These are phyloP conservation scores for Luzula sylvatica DNA, from an alignment of 176 grass and related monocot genomes.

Conservation along the genomic window DNA sequence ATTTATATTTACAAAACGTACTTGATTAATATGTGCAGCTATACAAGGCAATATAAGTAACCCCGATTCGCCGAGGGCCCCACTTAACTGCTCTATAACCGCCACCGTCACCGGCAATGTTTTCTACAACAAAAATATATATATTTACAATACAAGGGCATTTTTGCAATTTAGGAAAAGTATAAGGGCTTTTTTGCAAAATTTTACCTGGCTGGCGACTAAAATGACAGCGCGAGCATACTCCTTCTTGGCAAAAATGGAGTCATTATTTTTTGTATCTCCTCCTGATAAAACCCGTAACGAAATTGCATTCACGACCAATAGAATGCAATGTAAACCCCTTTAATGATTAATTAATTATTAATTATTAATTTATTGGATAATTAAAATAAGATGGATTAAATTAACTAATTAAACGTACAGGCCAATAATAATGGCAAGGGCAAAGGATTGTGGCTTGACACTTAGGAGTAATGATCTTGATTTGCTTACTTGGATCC, in stretches of 20 bases:
- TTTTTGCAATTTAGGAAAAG: no score
- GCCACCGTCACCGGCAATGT: conserved; percentile 75
- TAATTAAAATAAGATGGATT: neutral
- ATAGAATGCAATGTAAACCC: conserved; percentile 51
- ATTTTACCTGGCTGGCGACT: conserved; percentile 76
- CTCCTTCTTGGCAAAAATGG: conserved; percentile 68
- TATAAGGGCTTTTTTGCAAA: no score
- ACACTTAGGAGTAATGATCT: conserved; percentile 75
- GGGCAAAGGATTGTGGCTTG: conserved; percentile 50
- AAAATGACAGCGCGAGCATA: conserved; percentile 74
- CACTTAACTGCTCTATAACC: conserved; percentile 75
- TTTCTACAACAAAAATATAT: conserved; percentile 56
- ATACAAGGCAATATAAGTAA: conserved; percentile 67
- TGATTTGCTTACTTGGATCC: conserved; percentile 98
- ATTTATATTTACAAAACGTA: no score
- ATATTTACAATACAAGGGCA: no score
- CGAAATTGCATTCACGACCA: conserved; percentile 41
- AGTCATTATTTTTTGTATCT: conserved; percentile 24
- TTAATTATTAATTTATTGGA: conserved; percentile 8
- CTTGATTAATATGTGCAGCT: conserved; percentile 73
- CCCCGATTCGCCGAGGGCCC: conserved; percentile 57
- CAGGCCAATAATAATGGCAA: conserved; percentile 53
- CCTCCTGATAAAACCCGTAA: conserved; percentile 40
- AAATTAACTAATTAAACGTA: conserved; percentile 29
- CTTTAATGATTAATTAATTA: conserved; percentile 38